Conservation (phyloP, 305 asterid species). For the Nicotiana rustica region DNA sequence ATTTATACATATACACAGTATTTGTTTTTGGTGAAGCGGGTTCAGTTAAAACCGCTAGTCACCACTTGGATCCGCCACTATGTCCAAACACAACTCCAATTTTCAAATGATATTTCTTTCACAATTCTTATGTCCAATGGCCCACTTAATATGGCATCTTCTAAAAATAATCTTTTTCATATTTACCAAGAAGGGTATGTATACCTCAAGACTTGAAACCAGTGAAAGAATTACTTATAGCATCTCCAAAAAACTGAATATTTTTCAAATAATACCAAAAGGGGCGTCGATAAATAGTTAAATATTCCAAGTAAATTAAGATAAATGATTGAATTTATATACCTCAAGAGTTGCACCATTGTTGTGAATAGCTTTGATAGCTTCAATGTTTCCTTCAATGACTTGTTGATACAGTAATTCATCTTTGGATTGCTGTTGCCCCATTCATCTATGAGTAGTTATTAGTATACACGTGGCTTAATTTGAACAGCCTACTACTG, state of each 20-base stretch:
- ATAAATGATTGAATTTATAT: not conserved
- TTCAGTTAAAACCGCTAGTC: no score
- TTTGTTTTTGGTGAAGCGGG: no score
- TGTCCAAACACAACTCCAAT: no score
- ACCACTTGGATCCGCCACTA: no score
- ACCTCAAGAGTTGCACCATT: slow-evolving; percentile 38
- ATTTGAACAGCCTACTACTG: not conserved
- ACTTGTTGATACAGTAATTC: slow-evolving; percentile 33
- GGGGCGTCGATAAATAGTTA: not conserved
- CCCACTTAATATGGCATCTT: no score
- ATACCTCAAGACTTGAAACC: not conserved
- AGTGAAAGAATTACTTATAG: not conserved
- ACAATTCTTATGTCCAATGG: no score
- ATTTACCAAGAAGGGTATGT: no score
- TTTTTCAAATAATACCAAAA: not conserved
- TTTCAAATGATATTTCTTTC: no score
- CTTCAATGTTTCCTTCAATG: slow-evolving; percentile 30
- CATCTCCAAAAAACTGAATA: not conserved
- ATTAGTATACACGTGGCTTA: slow-evolving; percentile 1
- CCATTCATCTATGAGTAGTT: slow-evolving; percentile 17
- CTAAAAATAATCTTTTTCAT: no score
- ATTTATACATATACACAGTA: no score
- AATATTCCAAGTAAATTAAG: not conserved
- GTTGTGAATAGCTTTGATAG: slow-evolving; percentile 29
- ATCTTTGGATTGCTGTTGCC: slow-evolving; percentile 36